phyloP scores from a whole-genome alignment of 1,139 yeast species.

The Lodderomyces pseudojiufengensis region DNA sequence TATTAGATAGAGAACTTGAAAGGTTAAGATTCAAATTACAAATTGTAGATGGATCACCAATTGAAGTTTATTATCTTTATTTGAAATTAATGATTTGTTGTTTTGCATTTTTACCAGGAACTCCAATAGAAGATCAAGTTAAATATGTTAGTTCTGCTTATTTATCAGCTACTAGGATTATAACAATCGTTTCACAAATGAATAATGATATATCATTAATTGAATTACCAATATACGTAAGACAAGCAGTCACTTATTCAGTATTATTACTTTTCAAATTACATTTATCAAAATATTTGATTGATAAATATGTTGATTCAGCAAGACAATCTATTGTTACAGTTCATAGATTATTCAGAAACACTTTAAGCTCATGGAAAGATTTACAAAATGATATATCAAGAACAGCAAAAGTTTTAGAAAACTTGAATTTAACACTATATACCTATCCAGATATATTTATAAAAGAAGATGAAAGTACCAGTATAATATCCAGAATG shows the following conservation, averaged over 20 bases:
- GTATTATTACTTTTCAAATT: slow-evolving; percentile 77
- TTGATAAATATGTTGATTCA: slow-evolving; percentile 78
- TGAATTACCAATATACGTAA: slow-evolving; percentile 80
- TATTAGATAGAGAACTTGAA: slow-evolving; percentile 75
- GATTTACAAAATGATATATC: slow-evolving; percentile 88
- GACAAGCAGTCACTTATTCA: slow-evolving; percentile 81
- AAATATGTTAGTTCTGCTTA: slow-evolving; percentile 81
- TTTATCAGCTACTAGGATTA: slow-evolving; percentile 73
- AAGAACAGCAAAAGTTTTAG: slow-evolving; percentile 89
- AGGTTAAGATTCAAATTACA: slow-evolving; percentile 61
- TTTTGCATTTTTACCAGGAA: slow-evolving; percentile 88
- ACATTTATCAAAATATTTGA: slow-evolving; percentile 72
- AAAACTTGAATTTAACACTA: slow-evolving; percentile 80
- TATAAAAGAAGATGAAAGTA: slow-evolving; percentile 24
- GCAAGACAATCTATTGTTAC: slow-evolving; percentile 93
- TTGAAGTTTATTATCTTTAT: slow-evolving; percentile 79
- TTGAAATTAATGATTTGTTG: slow-evolving; percentile 80
- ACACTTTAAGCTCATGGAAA: slow-evolving; percentile 88
- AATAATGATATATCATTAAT: slow-evolving; percentile 65
- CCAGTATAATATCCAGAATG: slow-evolving; percentile 81
- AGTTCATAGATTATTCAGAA: slow-evolving; percentile 81
- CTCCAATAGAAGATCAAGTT: slow-evolving; percentile 85
- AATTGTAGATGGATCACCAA: slow-evolving; percentile 57
- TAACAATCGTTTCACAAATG: slow-evolving; percentile 72
- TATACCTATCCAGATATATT: slow-evolving; percentile 86